Base-by-base conservation (phyloP, 1,284 basidiomycete species). In the Anthracocystis panici-leucophaei region DNA sequence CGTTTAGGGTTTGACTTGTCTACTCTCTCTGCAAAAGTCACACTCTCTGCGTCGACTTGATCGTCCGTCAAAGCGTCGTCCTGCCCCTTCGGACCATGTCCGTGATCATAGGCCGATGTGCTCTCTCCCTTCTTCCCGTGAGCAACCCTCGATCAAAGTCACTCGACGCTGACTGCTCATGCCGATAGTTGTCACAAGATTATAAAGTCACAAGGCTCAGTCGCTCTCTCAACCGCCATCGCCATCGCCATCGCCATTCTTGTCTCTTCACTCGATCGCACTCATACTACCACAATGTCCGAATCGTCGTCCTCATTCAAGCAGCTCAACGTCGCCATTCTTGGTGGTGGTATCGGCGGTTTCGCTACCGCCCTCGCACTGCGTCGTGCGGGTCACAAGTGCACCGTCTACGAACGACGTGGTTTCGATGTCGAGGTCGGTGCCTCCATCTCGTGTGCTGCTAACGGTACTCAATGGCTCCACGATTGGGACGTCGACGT, bases 381-480 rank as follows among this genome's bases (percentile, higher is more conserved):
- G 23, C 65, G 72, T 56, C 61, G 72, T 2, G 72, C 72, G 16
- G 72, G 72, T 41, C 72, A 75, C 72, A 69, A 66, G 46, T 69
- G 67, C 63, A 75, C 61, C 40, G 66, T 75, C 14, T 75, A 75
- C 59, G 72, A 75, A 48, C 62, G 72, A 50, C 64, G 72, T 35
- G 72, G 58, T 29, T 75, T 75, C 29, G 59, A 75, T 31, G 72
- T 75, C 56, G 72, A 75, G 45, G 72, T 75, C 14, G 72, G 72
- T 23, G 72, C 72, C 33, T 75, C 72, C 42, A 75, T 75, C 72
- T 75, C 72, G 40, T 75, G 72, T 50, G 72, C 72, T 35, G 72
- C 72, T 14, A 75, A 75, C 46, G 72, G 72, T 25, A 75, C 72
- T 1, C 72, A 75, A 44, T 75, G 72, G 72, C 66, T 75, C 20